These are phyloP conservation scores for Colletotrichum musicola DNA, from an alignment of 2,329 filamentous ascomycete species.

Conservation along the genomic window DNA sequence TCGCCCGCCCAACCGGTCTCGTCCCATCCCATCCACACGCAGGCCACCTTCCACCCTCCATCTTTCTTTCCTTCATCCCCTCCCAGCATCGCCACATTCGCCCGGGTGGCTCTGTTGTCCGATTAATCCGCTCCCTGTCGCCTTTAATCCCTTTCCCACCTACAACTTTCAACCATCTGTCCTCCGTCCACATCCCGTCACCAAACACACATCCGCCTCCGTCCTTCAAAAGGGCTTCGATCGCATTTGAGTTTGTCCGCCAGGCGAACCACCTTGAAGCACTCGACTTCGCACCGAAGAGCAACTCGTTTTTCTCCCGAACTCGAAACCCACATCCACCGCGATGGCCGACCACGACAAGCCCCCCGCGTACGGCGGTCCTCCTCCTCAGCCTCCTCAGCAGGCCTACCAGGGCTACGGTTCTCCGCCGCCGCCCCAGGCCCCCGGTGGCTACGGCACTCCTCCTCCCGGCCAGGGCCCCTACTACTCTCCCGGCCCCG, in stretches of 20 bases:
- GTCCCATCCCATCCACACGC: conserved; percentile 10
- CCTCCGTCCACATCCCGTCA: background rate
- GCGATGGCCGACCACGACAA: conserved; percentile 61
- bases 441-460: conserved; percentile 50
- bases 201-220: background rate
- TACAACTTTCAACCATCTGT: background rate
- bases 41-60: conserved; percentile 6
- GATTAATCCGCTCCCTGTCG: background rate
- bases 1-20: conserved; percentile 5
- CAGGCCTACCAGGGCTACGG: conserved; percentile 59
- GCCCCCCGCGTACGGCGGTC: conserved; percentile 62
- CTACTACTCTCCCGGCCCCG: conserved; percentile 54
- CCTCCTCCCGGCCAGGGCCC: conserved; percentile 46
- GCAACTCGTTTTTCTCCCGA: background rate
- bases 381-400: conserved; percentile 54
- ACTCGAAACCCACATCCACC: conserved; percentile 14
- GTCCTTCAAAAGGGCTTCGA: background rate
- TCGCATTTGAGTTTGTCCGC: background rate
- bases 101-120: conserved; percentile 17
- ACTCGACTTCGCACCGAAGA: background rate
- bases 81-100: conserved; percentile 32
- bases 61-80: background rate
- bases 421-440: conserved; percentile 48
- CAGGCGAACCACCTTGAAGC: background rate
- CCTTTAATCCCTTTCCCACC: background rate